A percentile compares a stretch with the other conserved stretches of the same genome.
phyloP scores from a whole-genome alignment of 1,284 basidiomycete genomes.

The Pyrrhoderma lamaoense region DNA sequence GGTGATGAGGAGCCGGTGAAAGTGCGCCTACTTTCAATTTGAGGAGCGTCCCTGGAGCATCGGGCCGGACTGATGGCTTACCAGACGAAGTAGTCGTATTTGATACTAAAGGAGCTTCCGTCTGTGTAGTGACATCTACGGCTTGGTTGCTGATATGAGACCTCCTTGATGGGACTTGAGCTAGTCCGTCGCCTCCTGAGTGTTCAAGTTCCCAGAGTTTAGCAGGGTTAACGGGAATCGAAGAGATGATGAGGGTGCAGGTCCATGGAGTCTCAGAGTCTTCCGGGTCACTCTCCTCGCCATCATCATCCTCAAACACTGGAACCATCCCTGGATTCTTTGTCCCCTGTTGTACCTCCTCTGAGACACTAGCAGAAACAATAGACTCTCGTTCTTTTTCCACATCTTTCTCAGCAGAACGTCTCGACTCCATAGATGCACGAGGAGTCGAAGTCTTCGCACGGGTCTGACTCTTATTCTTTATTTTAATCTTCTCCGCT shows the following conservation, averaged over 20 bases:
- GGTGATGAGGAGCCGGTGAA: slow-evolving; percentile 92
- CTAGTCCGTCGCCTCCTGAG: slow-evolving; percentile 16
- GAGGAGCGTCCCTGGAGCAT: slow-evolving; percentile 20
- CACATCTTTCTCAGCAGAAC: slow-evolving; percentile 2
- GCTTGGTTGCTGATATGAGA: background rate
- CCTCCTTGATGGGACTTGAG: background rate
- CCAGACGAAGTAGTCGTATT: background rate
- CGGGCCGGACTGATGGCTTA: background rate
- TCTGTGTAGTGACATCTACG: background rate
- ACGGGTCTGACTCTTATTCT: background rate
- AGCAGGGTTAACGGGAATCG: slow-evolving; percentile 16
- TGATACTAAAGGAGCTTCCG: background rate
- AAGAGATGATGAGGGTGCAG: slow-evolving; percentile 57
- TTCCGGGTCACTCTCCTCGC: slow-evolving; percentile 82
- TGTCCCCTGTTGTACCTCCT: slow-evolving; percentile 11
- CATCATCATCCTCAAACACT: slow-evolving; percentile 36
- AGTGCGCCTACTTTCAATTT: slow-evolving; percentile 69
- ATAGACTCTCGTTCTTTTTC: slow-evolving; percentile 11
- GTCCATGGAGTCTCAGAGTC: slow-evolving; percentile 95
- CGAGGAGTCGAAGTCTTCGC: background rate
- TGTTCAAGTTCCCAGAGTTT: slow-evolving; percentile 9
- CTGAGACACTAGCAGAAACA: slow-evolving; percentile 7
- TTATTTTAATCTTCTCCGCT: slow-evolving; percentile 3
- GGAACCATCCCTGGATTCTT: slow-evolving; percentile 15
- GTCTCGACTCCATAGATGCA: slow-evolving; percentile 8